Percentiles rank a stretch among this genome's conserved stretches.
Conservation (phyloP, 129 eudicot species). For the Flaveria robusta region DNA sequence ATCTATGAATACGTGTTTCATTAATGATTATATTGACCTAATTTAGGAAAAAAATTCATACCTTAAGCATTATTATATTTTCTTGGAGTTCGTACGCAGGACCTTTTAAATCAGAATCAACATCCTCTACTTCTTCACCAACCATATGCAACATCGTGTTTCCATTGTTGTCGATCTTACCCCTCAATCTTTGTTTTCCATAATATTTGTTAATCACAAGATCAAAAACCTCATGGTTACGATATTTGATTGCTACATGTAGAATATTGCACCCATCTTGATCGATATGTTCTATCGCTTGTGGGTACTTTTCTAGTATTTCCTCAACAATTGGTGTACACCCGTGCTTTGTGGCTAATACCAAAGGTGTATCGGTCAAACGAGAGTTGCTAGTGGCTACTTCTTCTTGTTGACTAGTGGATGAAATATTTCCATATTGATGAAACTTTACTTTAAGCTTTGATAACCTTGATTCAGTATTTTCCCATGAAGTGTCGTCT, state of each 20-base stretch:
- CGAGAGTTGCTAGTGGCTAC: not conserved
- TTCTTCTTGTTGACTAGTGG: not conserved
- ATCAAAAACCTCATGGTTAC: conserved; percentile 25
- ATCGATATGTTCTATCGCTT: conserved; percentile 46
- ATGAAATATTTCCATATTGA: conserved; percentile 15
- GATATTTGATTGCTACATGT: conserved; percentile 39
- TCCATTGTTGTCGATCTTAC: conserved; percentile 30
- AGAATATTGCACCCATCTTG: conserved; percentile 37
- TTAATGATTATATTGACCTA: no score
- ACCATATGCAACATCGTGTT: conserved; percentile 53
- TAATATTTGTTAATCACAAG: conserved; percentile 10
- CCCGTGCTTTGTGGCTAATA: conserved; percentile 42
- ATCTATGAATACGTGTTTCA: no score
- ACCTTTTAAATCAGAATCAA: conserved; percentile 17
- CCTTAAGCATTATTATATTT: conserved; percentile 35
- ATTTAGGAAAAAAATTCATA: not conserved
- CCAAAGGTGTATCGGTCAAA: conserved; percentile 35
- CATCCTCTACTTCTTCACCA: conserved; percentile 12
- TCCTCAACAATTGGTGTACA: conserved; percentile 29
- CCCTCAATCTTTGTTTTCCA: conserved; percentile 28
- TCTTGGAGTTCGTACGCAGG: conserved; percentile 38
- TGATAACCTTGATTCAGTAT: not conserved
- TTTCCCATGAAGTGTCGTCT: conserved; percentile 38
- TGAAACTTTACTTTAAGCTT: conserved; percentile 21
- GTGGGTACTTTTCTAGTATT: conserved; percentile 35